Evolutionary conservation across 768 basidiomycete species (phyloP).

Genomic region (Lactifluus volemus): DNA sequence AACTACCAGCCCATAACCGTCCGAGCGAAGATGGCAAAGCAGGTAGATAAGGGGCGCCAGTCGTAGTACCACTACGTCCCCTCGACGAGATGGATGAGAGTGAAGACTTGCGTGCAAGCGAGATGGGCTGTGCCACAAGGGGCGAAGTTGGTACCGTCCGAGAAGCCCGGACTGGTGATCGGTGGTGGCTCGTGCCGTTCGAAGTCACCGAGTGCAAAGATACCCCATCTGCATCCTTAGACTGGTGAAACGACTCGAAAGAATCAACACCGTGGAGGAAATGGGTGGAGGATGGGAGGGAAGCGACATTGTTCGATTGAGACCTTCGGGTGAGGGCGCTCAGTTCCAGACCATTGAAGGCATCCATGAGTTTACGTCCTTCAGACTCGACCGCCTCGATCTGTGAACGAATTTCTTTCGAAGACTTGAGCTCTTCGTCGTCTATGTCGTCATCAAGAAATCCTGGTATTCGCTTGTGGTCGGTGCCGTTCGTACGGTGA

Average conservation of each 20-base stretch:
- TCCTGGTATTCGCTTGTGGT: conserved; percentile 16
- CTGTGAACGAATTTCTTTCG: conserved; percentile 54
- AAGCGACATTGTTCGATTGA: conserved; percentile 24
- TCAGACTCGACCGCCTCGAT: conserved; percentile 65
- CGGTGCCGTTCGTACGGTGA: conserved; percentile 14
- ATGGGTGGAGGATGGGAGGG: conserved; percentile 18
- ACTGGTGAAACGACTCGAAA: conserved; percentile 6
- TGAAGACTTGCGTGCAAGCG: conserved; percentile 17
- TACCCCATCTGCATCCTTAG: conserved; percentile 16
- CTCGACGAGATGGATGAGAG: conserved; percentile 20
- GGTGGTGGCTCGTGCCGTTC: conserved; percentile 12
- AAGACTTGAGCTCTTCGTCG: conserved; percentile 50
- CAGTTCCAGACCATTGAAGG: conserved; percentile 72
- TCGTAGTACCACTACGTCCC: conserved; percentile 10
- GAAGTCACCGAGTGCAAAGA: conserved; percentile 19
- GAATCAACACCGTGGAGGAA: conserved; percentile 16
- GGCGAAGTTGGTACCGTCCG: conserved; percentile 5
- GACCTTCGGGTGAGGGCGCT: conserved; percentile 48
- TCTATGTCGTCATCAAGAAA: conserved; percentile 37
- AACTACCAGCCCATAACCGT: conserved; percentile 30
- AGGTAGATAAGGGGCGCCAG: conserved; percentile 27
- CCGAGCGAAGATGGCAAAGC: conserved; percentile 26
- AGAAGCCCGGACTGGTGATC: conserved; percentile 10
- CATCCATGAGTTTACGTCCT: conserved; percentile 60
- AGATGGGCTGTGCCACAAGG: conserved; percentile 14